Evolutionary conservation across 2,329 filamentous ascomycete species (phyloP), one percentile per base, ranked within the genome.

Genomic region (Cercospora sp.): DNA sequence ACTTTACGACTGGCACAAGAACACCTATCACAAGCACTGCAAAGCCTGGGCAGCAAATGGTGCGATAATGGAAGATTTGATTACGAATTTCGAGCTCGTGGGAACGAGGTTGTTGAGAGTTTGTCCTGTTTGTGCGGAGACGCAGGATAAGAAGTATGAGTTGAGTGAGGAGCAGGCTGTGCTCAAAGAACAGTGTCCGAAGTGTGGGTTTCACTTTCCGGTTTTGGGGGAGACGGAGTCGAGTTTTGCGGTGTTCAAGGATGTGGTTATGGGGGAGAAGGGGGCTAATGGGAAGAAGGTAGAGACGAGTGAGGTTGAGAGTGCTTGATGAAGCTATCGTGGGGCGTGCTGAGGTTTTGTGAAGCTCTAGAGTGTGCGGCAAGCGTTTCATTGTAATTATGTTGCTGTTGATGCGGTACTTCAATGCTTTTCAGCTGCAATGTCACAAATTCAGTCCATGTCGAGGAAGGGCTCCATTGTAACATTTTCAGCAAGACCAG

Each of bases 221-320:
- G 24, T 66, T 13, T 34, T 66, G 37, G 64, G 37, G 45, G 64
- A 66, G 57, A 66, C 40, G 43, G 32, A 13, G 10, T 53, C 37
- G n/a, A 66, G 64, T 43, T 66, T 66, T 61, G 64, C 64, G 28
- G 64, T 66, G 6, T 66, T 66, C 13, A 61, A 66, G 32, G 64
- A 66, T 66, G 64, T 60, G 7, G 43, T 49, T 2, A 49, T 49
- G 43, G 43, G 18, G n/a, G n/a, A 18, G n/a, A 49, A 49, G 43
- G 7, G n/a, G 7, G 18, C 43, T 18, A 49, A 49, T 49, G 43
- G 43, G 43, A 21, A 12, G n/a, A 49, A 21, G 43, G 43, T 12
- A 10, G 43, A 49, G 43, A 7, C 43, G 7, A 21, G 43, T 18
- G n/a, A 21, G 43, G 43, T 21, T 49, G n/a, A 9, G n/a, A 18